Base-by-base conservation (phyloP, 192 early-diverging fungal genomes). In the Podila minutissima region DNA sequence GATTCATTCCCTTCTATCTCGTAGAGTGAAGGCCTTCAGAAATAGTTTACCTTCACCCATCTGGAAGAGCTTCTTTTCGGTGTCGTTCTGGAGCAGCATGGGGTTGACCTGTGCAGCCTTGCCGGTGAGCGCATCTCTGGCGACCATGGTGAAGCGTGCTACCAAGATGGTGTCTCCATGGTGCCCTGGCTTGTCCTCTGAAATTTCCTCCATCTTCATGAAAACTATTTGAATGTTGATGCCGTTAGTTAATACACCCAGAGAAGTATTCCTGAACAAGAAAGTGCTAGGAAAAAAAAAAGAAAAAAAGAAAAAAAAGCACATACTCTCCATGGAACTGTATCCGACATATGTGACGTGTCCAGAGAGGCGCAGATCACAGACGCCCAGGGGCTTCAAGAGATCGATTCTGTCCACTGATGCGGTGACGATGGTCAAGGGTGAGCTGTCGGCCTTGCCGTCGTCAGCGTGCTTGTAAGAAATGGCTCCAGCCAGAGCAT, bases 101-200 rank as follows among this genome's bases (percentile, higher is more conserved):
- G 91, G 91, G 70, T 92, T 92, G 17, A 96, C 88, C 58, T 88
- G 84, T 17, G 85, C 87, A 12, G 93, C 75, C 71, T 92, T 93
- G 48, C 85, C 86, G 1, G 92, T 93, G 46, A 83, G 65, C 20
- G 92, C 86, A 72, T 95, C 91, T 38, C 90, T 85, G 19, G 92
- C 91, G 48, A 94, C 96, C 96, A 97, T 97, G 2, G 93, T 94
- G 74, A 97, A 95, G 66, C 93, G 91, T n/a, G 95, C 93, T 8
- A 87, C 83, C n/a, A 96, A 85, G 67, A 94, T 89, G 13, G 88
- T 85, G 59, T 92, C 62, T 22, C 67, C 67, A 57, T 76, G 37
- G n/a, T 58, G 17, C 3, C 61, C 63, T 26, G 50, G 55, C 11
- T 76, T 69, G 48, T 78, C 74, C 15, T 72, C 71, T 24, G 67